phyloP scores from a whole-genome alignment of 371 early-diverging fungal genomes.

The Cokeromyces recurvatus region DNA sequence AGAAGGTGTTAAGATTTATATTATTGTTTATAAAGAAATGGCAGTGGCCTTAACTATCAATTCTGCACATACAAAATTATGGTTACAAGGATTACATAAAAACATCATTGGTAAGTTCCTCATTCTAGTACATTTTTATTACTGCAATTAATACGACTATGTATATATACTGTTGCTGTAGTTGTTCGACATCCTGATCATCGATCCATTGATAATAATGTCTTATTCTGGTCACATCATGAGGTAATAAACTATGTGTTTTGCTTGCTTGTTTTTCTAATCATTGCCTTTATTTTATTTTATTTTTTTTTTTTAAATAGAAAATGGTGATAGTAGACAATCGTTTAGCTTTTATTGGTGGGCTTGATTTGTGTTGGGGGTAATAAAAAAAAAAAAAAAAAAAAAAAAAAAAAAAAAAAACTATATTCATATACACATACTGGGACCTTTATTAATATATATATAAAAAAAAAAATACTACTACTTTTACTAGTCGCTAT shows the following conservation, averaged over 20 bases:
- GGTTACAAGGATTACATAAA: slow-evolving; percentile 72
- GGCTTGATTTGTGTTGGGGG: slow-evolving; percentile 79
- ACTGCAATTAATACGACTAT: too few species aligned
- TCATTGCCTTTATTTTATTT: too few species aligned
- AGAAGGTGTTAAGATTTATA: slow-evolving; percentile 86
- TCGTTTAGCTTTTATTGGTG: slow-evolving; percentile 74
- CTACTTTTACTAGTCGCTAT: too few species aligned
- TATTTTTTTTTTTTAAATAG: slow-evolving; percentile 34
- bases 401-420: too few species aligned
- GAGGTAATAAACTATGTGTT: slow-evolving; percentile 53
- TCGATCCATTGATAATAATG: slow-evolving; percentile 55
- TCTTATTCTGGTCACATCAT: slow-evolving; percentile 73
- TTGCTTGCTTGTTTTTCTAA: too few species aligned
- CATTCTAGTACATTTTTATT: too few species aligned
- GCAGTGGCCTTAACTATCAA: slow-evolving; percentile 73
- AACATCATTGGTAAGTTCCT: slow-evolving; percentile 64
- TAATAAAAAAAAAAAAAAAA: slow-evolving; percentile 4
- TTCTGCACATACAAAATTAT: slow-evolving; percentile 76
- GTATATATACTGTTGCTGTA: slow-evolving; percentile 8
- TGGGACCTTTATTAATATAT: too few species aligned
- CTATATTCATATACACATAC: too few species aligned
- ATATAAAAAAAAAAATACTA: background rate
- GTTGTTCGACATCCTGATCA: slow-evolving; percentile 74
- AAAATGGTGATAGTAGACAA: slow-evolving; percentile 73
- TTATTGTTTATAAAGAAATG: slow-evolving; percentile 89